Evolutionary conservation across 2,329 filamentous ascomycete genomes (phyloP).

Genomic region (Fusarium caatingaense): DNA sequence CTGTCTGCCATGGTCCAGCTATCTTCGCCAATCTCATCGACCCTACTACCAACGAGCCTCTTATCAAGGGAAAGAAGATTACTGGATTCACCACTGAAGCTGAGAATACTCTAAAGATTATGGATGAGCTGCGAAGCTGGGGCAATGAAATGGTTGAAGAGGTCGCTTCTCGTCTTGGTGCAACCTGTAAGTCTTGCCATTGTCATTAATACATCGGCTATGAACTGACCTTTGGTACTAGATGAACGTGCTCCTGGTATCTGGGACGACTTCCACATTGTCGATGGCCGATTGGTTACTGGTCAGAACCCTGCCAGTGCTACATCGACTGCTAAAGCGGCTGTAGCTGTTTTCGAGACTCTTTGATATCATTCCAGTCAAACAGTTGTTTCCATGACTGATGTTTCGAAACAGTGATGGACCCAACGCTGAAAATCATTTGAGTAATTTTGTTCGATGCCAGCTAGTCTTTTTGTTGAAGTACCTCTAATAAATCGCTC

Average conservation of each 20-base stretch:
- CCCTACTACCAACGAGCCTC: slow-evolving; percentile 3
- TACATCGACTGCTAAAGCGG: slow-evolving; percentile 8
- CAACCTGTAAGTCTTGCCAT: background rate
- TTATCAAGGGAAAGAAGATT: slow-evolving; percentile 18
- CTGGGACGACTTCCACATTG: slow-evolving; percentile 16
- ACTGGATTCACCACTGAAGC: slow-evolving; percentile 19
- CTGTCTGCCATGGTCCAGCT: slow-evolving; percentile 17
- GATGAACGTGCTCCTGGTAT: slow-evolving; percentile 12
- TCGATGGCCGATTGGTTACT: slow-evolving; percentile 17
- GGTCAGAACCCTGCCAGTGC: slow-evolving; percentile 24
- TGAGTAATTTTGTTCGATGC: background rate
- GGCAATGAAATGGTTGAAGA: slow-evolving; percentile 11
- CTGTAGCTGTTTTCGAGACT: slow-evolving; percentile 2
- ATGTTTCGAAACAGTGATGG: too few species aligned
- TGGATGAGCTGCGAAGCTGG: slow-evolving; percentile 14
- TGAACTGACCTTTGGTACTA: background rate
- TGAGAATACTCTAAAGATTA: slow-evolving; percentile 5
- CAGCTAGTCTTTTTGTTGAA: background rate
- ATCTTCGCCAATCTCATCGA: slow-evolving; percentile 21
- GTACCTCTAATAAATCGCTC: fast-evolving
- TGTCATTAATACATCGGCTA: too few species aligned
- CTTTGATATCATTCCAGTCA: background rate
- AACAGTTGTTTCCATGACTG: background rate
- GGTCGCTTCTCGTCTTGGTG: slow-evolving; percentile 9
- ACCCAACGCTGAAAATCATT: background rate